phyloP scores from a whole-genome alignment of 306 rosid genomes.

The Cajanus cajan region DNA sequence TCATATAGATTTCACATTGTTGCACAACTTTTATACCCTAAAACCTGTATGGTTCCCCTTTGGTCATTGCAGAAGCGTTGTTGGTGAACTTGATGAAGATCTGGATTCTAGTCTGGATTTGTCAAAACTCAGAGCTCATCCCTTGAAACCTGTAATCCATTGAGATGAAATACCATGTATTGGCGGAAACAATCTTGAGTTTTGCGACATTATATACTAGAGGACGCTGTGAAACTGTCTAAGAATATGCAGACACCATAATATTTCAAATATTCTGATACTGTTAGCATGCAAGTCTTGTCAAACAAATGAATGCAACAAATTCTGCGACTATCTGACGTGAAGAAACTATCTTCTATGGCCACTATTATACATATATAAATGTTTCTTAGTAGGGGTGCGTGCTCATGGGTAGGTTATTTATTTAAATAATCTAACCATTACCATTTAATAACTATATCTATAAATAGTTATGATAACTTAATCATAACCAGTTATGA shows the following conservation, averaged over 20 bases:
- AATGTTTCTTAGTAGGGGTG: neutral
- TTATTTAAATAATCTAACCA: too few relatives aligned
- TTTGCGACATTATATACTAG: neutral
- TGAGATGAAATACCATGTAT: constrained; percentile 40
- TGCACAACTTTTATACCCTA: neutral
- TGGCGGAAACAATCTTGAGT: neutral
- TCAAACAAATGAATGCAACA: constrained; percentile 6
- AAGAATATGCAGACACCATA: neutral
- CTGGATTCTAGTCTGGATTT: constrained; percentile 79
- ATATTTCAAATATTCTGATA: neutral
- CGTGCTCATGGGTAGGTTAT: too few relatives aligned
- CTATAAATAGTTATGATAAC: too few relatives aligned
- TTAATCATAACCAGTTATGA: too few relatives aligned
- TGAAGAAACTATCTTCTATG: constrained; percentile 4
- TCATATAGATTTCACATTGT: constrained; percentile 8
- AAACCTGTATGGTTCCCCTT: neutral
- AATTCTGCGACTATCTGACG: neutral
- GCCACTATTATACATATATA: neutral
- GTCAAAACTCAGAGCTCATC: constrained; percentile 87
- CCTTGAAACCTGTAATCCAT: constrained; percentile 84
- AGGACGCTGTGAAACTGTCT: neutral
- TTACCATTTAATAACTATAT: too few relatives aligned
- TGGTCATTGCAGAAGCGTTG: constrained; percentile 79
- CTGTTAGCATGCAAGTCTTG: constrained; percentile 4
- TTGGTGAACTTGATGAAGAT: constrained; percentile 92